Evolutionary conservation across 441 rosid genomes (phyloP).

Genomic region (Eruca vesicaria): DNA sequence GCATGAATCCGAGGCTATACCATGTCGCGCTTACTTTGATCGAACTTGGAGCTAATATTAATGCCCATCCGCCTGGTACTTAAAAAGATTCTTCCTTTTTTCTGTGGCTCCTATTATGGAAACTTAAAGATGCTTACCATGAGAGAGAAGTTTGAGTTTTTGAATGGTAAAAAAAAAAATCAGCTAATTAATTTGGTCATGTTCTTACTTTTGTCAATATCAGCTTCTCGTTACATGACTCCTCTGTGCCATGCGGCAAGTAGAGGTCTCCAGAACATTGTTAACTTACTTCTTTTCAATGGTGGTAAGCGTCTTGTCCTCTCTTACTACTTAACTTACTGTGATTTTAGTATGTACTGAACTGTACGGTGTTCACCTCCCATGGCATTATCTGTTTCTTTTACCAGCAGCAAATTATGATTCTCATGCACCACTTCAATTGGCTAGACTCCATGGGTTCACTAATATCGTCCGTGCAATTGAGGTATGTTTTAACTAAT

Average conservation of each 20-base stretch:
- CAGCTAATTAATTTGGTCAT: no score
- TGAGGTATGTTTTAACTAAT: slow-evolving; percentile 50
- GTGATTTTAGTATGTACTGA: background rate
- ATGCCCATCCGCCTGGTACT: slow-evolving; percentile 77
- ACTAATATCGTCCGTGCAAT: slow-evolving; percentile 68
- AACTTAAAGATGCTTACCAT: no score
- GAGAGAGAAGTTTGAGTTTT: no score
- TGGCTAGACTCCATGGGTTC: slow-evolving; percentile 70
- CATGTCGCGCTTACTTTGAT: slow-evolving; percentile 74
- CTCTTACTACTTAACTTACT: background rate
- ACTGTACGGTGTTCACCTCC: background rate
- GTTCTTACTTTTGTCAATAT: background rate
- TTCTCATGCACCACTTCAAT: slow-evolving; percentile 78
- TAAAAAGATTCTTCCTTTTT: background rate
- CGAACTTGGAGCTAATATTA: slow-evolving; percentile 76
- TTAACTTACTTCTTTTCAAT: slow-evolving; percentile 68
- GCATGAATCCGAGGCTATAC: slow-evolving; percentile 53
- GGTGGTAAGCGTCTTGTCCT: slow-evolving; percentile 55
- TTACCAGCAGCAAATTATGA: slow-evolving; percentile 68
- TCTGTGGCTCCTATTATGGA: no score
- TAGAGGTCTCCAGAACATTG: slow-evolving; percentile 72
- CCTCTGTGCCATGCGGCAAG: slow-evolving; percentile 94
- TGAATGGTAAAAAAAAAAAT: no score
- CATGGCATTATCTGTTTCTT: background rate
- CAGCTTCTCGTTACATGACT: slow-evolving; percentile 81